A percentile compares a stretch with the other conserved stretches of the same genome.
Evolutionary conservation across 1,139 yeast species (phyloP).

Genomic region (Sugiyamaella xylanicola): DNA sequence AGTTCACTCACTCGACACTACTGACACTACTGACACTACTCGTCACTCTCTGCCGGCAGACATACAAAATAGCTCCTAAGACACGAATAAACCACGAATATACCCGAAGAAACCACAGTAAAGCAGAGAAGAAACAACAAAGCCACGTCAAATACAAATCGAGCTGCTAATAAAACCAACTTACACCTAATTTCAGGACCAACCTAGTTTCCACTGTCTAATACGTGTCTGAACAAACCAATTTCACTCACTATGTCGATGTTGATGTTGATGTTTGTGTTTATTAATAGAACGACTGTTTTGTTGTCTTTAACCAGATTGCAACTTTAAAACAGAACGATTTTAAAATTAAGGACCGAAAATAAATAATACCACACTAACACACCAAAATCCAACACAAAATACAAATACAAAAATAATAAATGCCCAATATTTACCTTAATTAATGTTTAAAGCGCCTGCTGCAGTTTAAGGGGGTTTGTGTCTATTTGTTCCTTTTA

Average conservation of each 20-base stretch:
- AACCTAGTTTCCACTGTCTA: neutral
- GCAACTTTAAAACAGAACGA: neutral
- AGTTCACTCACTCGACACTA: too few relatives aligned
- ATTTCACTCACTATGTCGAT: too few relatives aligned
- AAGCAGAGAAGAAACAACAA: too few relatives aligned
- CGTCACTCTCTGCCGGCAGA: too few relatives aligned
- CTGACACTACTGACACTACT: too few relatives aligned
- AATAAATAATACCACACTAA: neutral
- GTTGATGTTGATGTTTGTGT: too few relatives aligned
- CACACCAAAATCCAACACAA: neutral
- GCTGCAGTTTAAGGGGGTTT: constrained; percentile 14
- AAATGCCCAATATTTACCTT: neutral
- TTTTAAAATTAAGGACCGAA: neutral
- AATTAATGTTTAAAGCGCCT: neutral
- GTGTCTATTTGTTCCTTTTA: constrained; percentile 12
- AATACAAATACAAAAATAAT: neutral
- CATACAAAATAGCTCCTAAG: too few relatives aligned
- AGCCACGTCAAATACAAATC: too few relatives aligned
- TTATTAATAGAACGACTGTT: neutral
- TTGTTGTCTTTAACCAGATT: neutral
- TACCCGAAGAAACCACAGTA: too few relatives aligned
- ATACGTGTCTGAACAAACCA: neutral
- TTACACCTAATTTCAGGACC: neutral
- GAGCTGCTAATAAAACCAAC: neutral
- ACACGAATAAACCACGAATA: too few relatives aligned